These are phyloP conservation scores for Botrytis tulipae DNA, from an alignment of 2,329 filamentous ascomycete genomes.

Conservation along the genomic window DNA sequence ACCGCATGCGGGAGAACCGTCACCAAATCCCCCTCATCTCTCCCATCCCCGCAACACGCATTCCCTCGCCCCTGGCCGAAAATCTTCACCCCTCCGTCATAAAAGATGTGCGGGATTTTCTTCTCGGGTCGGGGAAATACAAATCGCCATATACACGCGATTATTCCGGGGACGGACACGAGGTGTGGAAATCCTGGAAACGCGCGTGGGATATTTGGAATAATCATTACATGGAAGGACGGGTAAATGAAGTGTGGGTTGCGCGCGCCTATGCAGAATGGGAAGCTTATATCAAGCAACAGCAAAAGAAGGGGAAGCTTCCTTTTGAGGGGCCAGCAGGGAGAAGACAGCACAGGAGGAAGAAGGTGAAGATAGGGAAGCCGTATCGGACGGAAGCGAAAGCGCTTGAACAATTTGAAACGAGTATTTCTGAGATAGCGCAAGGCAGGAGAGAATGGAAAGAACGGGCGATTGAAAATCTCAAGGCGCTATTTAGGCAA, in stretches of 20 bases:
- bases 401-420: not conserved
- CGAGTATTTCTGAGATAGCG: not conserved
- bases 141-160: not conserved
- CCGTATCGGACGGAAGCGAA: not conserved
- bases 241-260: slow-evolving; percentile 30
- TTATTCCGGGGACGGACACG: slow-evolving; percentile 22
- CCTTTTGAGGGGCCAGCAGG: not conserved
- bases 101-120: slow-evolving; percentile 18
- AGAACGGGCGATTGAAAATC: not conserved
- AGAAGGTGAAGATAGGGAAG: slow-evolving; percentile 7
- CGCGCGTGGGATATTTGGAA: slow-evolving; percentile 39
- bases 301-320: slow-evolving; percentile 19
- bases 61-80: slow-evolving; percentile 28
- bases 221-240: slow-evolving; percentile 35
- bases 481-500: not conserved
- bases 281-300: slow-evolving; percentile 8
- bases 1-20: not conserved
- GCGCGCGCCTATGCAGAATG: slow-evolving; percentile 22
- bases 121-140: slow-evolving; percentile 1
- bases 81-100: slow-evolving; percentile 28
- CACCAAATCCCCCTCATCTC: slow-evolving; percentile 23
- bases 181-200: slow-evolving; percentile 36
- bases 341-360: not conserved
- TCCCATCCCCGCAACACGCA: slow-evolving; percentile 25
- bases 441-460: not conserved